Evolutionary conservation across 306 rosid species (phyloP).

Genomic region (Herpetospermum pedunculosum): DNA sequence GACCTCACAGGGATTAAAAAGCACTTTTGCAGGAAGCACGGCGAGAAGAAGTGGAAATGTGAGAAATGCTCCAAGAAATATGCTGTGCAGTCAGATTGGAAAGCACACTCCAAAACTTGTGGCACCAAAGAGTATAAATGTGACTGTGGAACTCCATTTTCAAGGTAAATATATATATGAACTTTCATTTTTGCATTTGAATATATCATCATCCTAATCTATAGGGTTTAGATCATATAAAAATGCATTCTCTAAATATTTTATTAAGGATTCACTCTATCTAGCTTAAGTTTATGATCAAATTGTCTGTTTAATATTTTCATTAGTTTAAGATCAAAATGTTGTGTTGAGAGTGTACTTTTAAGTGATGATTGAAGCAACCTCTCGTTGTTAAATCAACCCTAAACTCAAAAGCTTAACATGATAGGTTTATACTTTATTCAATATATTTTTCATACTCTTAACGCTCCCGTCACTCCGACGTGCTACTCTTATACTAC

Average conservation of each 20-base stretch:
- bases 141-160: constrained; percentile 85
- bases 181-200: background rate
- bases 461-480: background rate
- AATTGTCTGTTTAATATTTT: background rate
- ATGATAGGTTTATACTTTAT: background rate
- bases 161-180: constrained; percentile 27
- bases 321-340: too few relatives aligned
- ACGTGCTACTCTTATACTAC: too few relatives aligned
- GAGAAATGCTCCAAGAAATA: constrained; percentile 79
- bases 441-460: background rate
- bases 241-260: background rate
- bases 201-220: background rate
- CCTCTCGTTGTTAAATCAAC: too few relatives aligned
- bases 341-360: too few relatives aligned
- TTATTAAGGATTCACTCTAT: background rate
- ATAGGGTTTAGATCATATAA: background rate
- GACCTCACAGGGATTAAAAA: constrained; percentile 93
- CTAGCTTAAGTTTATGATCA: background rate
- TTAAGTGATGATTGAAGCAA: too few relatives aligned
- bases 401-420: too few relatives aligned
- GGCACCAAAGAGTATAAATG: constrained; percentile 89
- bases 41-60: constrained; percentile 94
- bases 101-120: constrained; percentile 81
- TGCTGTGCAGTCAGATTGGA: constrained; percentile 92
- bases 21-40: constrained; percentile 86